phyloP scores from a whole-genome alignment of 2,329 filamentous ascomycete species.

The Sordariomycetes sp. region DNA sequence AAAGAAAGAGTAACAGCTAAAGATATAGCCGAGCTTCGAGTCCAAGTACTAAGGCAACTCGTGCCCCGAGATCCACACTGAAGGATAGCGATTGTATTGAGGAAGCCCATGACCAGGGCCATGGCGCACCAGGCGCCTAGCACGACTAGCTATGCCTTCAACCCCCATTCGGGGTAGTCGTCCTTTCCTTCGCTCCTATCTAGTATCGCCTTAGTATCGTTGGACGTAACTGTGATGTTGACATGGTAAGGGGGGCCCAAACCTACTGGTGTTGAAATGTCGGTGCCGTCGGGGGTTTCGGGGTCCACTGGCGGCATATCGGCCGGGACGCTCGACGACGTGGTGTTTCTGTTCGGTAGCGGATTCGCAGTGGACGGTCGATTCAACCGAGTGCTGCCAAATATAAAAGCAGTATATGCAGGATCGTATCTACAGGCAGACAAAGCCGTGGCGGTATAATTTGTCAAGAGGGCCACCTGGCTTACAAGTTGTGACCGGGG shows the following conservation, averaged over 20 bases:
- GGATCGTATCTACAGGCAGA: no score
- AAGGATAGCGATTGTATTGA: background rate
- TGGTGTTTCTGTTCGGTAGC: no score
- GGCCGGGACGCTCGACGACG: no score
- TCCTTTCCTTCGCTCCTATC: background rate
- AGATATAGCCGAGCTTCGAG: background rate
- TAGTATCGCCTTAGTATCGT: background rate
- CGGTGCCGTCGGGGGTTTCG: no score
- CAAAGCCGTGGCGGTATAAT: no score
- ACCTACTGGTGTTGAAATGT: background rate
- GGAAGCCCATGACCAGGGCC: background rate
- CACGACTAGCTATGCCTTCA: background rate
- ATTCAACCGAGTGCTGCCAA: no score
- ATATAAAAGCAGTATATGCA: no score
- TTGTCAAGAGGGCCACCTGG: no score
- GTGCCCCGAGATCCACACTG: background rate
- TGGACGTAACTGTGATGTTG: background rate
- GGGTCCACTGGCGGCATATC: no score
- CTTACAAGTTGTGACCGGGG: no score
- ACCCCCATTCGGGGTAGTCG: background rate
- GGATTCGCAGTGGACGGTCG: no score
- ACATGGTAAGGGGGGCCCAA: background rate
- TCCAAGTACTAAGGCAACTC: background rate
- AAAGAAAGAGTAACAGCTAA: background rate
- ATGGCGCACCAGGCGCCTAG: background rate